Base-by-base conservation (phyloP, 192 early-diverging fungal species). In the Coemansia sp. region DNA sequence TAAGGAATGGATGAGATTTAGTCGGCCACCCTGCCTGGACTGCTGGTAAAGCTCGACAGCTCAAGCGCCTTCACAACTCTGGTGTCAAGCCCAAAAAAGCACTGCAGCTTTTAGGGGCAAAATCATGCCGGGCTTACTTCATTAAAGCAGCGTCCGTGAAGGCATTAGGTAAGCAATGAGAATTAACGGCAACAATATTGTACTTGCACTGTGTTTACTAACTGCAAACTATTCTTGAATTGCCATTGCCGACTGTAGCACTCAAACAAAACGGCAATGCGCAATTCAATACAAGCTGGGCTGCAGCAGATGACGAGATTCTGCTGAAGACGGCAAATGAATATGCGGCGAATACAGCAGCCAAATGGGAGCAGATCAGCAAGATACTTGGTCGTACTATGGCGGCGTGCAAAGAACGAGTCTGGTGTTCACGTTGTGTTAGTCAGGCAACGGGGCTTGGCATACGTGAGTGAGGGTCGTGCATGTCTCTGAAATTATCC, bases 391-490 rank as follows among this genome's bases (percentile, higher is more conserved):
- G 23, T 26, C 48, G 48, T 26, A 14, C 48, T 0, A 23, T 50
- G 9, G 1, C 3, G 1, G 24, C 48, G 10, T 50, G 48, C 23
- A 50, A 14, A 26, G 9, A 0, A 11, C 10, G 46, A 2, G n/a
- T n/a, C n/a, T n/a, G n/a, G n/a, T n/a, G n/a, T n/a, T n/a, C n/a
- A n/a, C n/a, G n/a, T n/a, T n/a, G n/a, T n/a, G 23, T 26, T 21
- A 50, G 48, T 21, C 48, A 50, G 23, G 24, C 23, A 14, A 50
- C 10, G 23, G 24, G 48, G 11, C 48, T 26, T 0, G 48, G 48
- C 10, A 34, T 39, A 20, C 62, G 6, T n/a, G 42, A 53, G 35
- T 71, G 69, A n/a, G n/a, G n/a, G n/a, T n/a, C n/a, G n/a, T n/a
- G n/a, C n/a, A n/a, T n/a, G n/a, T n/a, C n/a, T n/a, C n/a, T n/a